Evolutionary conservation across 257 asterid genomes (phyloP).

Genomic region (Solanum sitiens): DNA sequence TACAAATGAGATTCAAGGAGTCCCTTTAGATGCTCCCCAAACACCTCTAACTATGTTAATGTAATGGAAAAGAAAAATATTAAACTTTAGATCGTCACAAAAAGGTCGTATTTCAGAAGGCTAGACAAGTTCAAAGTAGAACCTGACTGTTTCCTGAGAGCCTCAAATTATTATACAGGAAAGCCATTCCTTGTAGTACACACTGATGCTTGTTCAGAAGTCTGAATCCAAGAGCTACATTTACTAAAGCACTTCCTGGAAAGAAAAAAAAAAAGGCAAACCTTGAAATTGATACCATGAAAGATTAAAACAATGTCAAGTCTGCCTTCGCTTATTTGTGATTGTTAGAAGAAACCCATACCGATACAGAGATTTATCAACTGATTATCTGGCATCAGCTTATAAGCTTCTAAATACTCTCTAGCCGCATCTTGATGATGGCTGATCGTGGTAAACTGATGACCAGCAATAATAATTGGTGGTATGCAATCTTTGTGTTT

Average conservation of each 20-base stretch:
- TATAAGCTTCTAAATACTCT: slow-evolving; percentile 71
- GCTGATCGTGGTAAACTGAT: slow-evolving; percentile 64
- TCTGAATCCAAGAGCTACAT: slow-evolving; percentile 66
- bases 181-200: slow-evolving; percentile 66
- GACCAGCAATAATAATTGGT: slow-evolving; percentile 60
- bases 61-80: not conserved
- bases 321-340: not conserved
- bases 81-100: not conserved
- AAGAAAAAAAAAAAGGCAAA: not conserved
- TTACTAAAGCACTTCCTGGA: slow-evolving; percentile 67
- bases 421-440: slow-evolving; percentile 81
- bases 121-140: not conserved
- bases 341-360: slow-evolving; percentile 10
- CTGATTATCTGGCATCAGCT: slow-evolving; percentile 62
- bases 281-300: not conserved
- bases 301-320: not conserved
- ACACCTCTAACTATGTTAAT: not conserved
- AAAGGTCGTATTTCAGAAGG: not conserved
- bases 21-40: not conserved
- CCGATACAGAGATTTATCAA: slow-evolving; percentile 78
- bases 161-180: slow-evolving; percentile 46
- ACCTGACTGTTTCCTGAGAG: slow-evolving; percentile 63
- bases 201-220: slow-evolving; percentile 83
- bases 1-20: slow-evolving; percentile 7
- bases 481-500: slow-evolving; percentile 63